Evolutionary conservation across 768 basidiomycete genomes (phyloP), one percentile per base, ranked within the genome.

Genomic region (Albatrellus ellisii): DNA sequence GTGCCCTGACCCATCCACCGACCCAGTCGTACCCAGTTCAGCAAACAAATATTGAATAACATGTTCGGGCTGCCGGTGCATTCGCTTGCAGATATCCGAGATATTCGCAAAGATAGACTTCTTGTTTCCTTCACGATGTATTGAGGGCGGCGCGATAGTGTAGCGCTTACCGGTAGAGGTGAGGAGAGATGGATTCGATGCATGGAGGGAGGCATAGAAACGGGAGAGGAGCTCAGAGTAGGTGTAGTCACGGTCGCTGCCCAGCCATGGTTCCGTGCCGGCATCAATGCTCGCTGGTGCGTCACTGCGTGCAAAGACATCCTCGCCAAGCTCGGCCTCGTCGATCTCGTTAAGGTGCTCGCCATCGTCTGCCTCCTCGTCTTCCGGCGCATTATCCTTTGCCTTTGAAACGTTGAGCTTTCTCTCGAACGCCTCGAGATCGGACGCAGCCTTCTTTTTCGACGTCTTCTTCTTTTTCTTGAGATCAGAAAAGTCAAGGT

Each of bases 51-150:
- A 99, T 61, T 86, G 79, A 48, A 97, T 98, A 54, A 97, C 90
- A 54, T 99, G 95, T 62, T 97, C 94, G 15, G 95, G 91, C 67
- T 88, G 70, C 59, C 94, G 74, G 66, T 95, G 94, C 94, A 99
- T 98, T 57, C 87, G 79, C 64, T 83, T 90, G 74, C 94, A 98
- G 49, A 99, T 99, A 57, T 99, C 94, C 47, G 79, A 78, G 44
- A 99, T 73, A 62, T 99, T 99, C 51, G 91, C 86, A 51, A 99
- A 99, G 50, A 97, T 85, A 33, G 89, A 80, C 64, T 91, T 92
- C 65, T 97, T 97, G 67, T 91, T 92, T 48, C 85, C 95, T 72
- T 99, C 95, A 54, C 88, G 74, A 58, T 84, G 79, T 39, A 97
- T 79, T 47, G 86, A 84, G 12, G 95, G 95, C 11, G 95, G 95